phyloP scores from a whole-genome alignment of 2,329 filamentous ascomycete species.

The Hawksworthiomyces lignivorus region DNA sequence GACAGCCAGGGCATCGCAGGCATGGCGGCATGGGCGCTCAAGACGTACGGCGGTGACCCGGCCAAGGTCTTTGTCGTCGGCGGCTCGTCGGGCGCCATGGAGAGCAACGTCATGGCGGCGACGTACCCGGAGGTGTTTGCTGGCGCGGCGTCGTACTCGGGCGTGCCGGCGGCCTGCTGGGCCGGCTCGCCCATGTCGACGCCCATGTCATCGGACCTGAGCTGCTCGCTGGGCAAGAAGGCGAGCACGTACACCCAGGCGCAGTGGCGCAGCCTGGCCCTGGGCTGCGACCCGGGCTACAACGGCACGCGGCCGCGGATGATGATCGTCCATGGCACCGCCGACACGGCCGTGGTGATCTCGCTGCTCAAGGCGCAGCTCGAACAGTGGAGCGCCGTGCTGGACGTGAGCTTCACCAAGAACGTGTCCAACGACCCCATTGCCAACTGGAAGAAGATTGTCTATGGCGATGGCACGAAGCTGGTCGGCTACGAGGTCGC shows the following conservation, averaged over 20 bases:
- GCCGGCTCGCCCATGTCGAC: conserved; percentile 8
- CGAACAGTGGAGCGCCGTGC: conserved; percentile 46
- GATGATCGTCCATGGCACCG: conserved; percentile 51
- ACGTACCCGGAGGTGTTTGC: conserved; percentile 34
- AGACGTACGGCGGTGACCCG: conserved; percentile 22
- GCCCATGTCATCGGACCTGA: conserved; percentile 27
- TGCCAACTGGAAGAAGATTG: conserved; percentile 6
- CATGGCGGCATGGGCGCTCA: conserved; percentile 27
- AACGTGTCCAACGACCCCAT: conserved; percentile 4
- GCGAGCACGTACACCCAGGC: conserved; percentile 30
- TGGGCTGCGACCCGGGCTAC: conserved; percentile 29
- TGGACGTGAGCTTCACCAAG: conserved; percentile 26
- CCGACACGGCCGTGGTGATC: conserved; percentile 40
- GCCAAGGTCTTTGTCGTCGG: conserved; percentile 27
- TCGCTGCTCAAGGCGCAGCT: conserved; percentile 50
- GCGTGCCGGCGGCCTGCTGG: conserved; percentile 39
- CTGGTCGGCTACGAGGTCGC: conserved; percentile 6
- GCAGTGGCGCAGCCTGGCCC: conserved; percentile 39
- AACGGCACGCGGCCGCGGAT: conserved; percentile 43
- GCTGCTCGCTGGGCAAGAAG: conserved; percentile 36
- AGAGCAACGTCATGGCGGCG: conserved; percentile 33
- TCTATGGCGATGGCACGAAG: conserved; percentile 3
- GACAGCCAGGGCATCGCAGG: conserved; percentile 30
- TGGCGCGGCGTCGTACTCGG: conserved; percentile 30
- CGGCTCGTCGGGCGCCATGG: conserved; percentile 28